A percentile compares a stretch with the other conserved stretches of the same genome.
These are phyloP conservation scores for Cladophialophora exuberans DNA, from an alignment of 2,329 filamentous ascomycete species.

Conservation along the genomic window DNA sequence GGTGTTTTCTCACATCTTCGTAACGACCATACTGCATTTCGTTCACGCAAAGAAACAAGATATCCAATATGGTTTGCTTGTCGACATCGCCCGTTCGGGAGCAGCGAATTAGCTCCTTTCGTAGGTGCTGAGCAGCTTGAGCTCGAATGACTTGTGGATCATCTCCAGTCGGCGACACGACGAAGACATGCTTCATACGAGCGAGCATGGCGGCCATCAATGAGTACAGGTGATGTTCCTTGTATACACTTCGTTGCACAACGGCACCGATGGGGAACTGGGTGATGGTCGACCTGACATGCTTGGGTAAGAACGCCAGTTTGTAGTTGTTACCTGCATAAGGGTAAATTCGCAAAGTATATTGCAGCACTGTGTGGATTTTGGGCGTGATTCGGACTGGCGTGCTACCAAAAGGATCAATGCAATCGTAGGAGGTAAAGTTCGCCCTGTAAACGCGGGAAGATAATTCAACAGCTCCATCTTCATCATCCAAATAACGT, in stretches of 20 bases:
- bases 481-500: conserved; percentile 16
- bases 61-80: conserved; percentile 29
- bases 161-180: conserved; percentile 7
- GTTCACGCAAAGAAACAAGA: conserved; percentile 25
- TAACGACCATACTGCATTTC: conserved; percentile 24
- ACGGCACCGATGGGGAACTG: conserved; percentile 27
- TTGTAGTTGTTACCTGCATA: conserved; percentile 32
- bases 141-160: conserved; percentile 20
- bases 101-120: conserved; percentile 22
- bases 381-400: conserved; percentile 22
- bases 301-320: conserved; percentile 23
- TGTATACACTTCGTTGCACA: conserved; percentile 26
- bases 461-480: conserved; percentile 15
- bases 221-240: conserved; percentile 28
- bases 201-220: conserved; percentile 27
- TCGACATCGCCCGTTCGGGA: conserved; percentile 23
- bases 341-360: conserved; percentile 23
- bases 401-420: conserved; percentile 27
- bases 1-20: conserved; percentile 26
- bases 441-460: conserved; percentile 22
- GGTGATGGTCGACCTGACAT: conserved; percentile 25
- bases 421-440: conserved; percentile 24
- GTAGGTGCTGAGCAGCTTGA: conserved; percentile 22
- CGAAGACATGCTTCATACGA: conserved; percentile 27
- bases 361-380: conserved; percentile 27